Evolutionary conservation across 2,329 filamentous ascomycete species (phyloP).

Genomic region (Anthostomella pinea): DNA sequence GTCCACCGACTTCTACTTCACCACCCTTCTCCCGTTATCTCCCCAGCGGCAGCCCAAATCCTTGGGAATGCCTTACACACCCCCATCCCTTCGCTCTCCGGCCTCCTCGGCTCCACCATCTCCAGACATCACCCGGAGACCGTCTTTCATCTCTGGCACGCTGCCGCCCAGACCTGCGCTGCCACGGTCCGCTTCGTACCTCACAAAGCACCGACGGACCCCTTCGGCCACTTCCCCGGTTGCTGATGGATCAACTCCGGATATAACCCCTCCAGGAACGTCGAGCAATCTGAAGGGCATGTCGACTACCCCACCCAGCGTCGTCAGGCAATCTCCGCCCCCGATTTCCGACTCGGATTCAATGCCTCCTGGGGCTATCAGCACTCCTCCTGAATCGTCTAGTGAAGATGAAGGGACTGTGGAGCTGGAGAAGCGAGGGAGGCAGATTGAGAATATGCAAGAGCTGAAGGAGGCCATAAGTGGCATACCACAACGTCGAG

Average conservation of each 20-base stretch:
- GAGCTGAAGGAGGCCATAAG: slow-evolving; percentile 82
- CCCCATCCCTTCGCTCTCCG: slow-evolving; percentile 66
- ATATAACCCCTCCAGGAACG: slow-evolving; percentile 48
- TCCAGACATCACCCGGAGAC: slow-evolving; percentile 55
- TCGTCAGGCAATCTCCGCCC: slow-evolving; percentile 82
- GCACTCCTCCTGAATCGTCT: slow-evolving; percentile 86
- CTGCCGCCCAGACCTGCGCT: slow-evolving; percentile 49
- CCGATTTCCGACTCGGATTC: slow-evolving; percentile 67
- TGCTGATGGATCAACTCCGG: slow-evolving; percentile 32
- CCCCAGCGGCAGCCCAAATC: slow-evolving; percentile 28
- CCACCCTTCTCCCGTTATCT: slow-evolving; percentile 22
- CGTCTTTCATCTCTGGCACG: slow-evolving; percentile 46
- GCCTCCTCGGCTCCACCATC: slow-evolving; percentile 57
- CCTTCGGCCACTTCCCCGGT: slow-evolving; percentile 42
- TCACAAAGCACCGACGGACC: slow-evolving; percentile 61
- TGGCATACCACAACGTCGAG: slow-evolving; percentile 67
- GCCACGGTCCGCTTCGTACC: slow-evolving; percentile 64
- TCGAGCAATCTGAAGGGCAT: slow-evolving; percentile 49
- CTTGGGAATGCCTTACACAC: slow-evolving; percentile 81
- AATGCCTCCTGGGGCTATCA: slow-evolving; percentile 80
- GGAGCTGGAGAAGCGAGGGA: slow-evolving; percentile 39
- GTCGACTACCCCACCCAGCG: slow-evolving; percentile 35
- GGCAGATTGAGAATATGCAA: slow-evolving; percentile 50
- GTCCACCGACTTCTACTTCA: slow-evolving; percentile 19
- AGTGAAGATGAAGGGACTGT: slow-evolving; percentile 75